Percentiles rank a stretch among this genome's conserved stretches.
These are phyloP conservation scores for Cymbopogon citratus DNA, from an alignment of 176 grass and related monocot species.

Conservation along the genomic window DNA sequence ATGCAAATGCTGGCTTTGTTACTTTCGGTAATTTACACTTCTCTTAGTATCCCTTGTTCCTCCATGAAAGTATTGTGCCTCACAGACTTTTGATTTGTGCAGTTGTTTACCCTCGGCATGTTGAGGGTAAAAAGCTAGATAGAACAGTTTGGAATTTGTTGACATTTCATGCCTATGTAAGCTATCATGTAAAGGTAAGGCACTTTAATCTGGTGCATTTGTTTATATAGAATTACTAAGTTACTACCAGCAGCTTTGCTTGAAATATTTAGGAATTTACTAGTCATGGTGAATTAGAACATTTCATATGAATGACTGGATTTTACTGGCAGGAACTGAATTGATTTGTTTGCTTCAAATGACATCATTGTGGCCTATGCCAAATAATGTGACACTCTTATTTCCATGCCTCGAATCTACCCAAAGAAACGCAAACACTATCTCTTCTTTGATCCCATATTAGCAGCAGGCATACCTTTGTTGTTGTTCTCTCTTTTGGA, in stretches of 20 bases:
- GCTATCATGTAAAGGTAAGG: conserved; percentile 96
- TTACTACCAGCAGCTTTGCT: neutral
- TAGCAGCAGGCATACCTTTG: no score
- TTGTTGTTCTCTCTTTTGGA: neutral
- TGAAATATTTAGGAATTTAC: conserved; percentile 4
- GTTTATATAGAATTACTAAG: neutral
- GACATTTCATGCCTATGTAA: conserved; percentile 99
- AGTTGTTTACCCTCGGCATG: conserved; percentile 91
- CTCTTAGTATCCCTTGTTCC: neutral
- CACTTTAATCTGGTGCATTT: conserved; percentile 23
- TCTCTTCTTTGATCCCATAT: no score
- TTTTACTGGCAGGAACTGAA: neutral
- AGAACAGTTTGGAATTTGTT: conserved; percentile 98
- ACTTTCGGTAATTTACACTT: conserved; percentile 80
- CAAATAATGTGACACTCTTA: neutral
- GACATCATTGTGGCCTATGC: neutral
- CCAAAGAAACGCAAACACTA: neutral
- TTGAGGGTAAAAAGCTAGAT: conserved; percentile 84
- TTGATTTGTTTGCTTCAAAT: neutral
- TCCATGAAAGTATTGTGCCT: conserved; percentile 18
- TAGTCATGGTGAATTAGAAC: neutral
- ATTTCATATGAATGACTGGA: neutral
- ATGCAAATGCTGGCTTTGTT: conserved; percentile 98
- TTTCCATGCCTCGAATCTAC: neutral
- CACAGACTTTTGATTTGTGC: conserved; percentile 26